Base-by-base conservation (phyloP, 108 stramenopile species). In the Aurantiochytrium sp. region DNA sequence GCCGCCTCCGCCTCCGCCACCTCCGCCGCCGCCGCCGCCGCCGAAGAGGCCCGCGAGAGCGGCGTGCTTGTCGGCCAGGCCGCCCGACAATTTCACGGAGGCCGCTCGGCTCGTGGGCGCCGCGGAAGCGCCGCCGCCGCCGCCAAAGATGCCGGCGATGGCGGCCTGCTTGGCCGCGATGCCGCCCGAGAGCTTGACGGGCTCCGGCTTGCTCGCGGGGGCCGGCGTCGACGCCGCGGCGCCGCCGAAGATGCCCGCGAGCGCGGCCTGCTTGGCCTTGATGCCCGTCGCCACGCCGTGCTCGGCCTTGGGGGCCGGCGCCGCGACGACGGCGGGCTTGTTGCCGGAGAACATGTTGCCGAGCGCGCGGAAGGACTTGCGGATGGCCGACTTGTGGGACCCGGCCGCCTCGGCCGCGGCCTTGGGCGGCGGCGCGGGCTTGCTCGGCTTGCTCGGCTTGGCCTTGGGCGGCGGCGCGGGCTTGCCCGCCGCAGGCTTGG, bases 1-100 rank as follows among this genome's bases (percentile, higher is more conserved):
- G 3, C 8, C 8, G 10, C 21, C 39, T 22, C 59, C 59, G 19
- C 59, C 59, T 17, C 59, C 59, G 3, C 59, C 59, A 27, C 59
- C 59, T 1, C n/a, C 45, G 73, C 73, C 73, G 30, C 73, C 73
- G 21, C 69, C 69, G 2, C 73, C 73, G n/a, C 73, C 73, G 2
- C 73, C 73, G 32, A 81, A 81, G n/a, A 81, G 73, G 1, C 73
- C 73, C 15, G 73, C 73, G 6, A 81, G n/a, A 42, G 73, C 73
- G 12, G 39, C 45, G 6, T 81, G 39, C 39, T n/a, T 41, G 12
- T 22, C 39, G n/a, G 73, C 73, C 6, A 81, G 8, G 12, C 36
- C 73, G 59, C 32, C 59, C 8, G 59, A 2, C 8, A 34, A 19
- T n/a, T 65, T 65, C 10, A 65, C 59, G 24, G 59, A 34, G 19